Conservation (phyloP, 768 basidiomycete species). For the Termitomyces sp. region DNA sequence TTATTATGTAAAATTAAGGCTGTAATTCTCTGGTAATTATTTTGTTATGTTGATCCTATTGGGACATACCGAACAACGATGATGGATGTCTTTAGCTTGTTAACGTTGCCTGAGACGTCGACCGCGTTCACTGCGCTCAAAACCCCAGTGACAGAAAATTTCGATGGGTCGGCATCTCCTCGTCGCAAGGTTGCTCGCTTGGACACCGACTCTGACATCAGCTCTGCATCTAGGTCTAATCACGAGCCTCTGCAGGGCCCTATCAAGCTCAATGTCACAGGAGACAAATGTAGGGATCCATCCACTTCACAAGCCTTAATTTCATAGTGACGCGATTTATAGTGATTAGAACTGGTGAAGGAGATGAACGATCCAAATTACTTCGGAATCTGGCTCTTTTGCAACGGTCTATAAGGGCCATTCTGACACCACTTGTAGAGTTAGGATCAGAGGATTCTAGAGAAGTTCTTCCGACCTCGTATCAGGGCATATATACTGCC, state of each 20-base stretch:
- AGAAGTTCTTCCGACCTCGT: constrained; percentile 37
- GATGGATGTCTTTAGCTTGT: constrained; percentile 27
- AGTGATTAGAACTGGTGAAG: constrained; percentile 15
- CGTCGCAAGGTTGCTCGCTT: constrained; percentile 65
- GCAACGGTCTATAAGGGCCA: constrained; percentile 28
- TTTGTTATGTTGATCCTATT: not conserved
- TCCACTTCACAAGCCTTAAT: not conserved
- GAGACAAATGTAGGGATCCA: constrained; percentile 29
- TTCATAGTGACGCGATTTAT: constrained; percentile 1
- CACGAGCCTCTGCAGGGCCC: constrained; percentile 27
- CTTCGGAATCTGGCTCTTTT: constrained; percentile 20
- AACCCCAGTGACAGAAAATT: constrained; percentile 28
- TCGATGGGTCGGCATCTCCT: constrained; percentile 47
- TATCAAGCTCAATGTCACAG: constrained; percentile 41
- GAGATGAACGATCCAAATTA: constrained; percentile 16
- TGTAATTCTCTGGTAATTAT: not conserved
- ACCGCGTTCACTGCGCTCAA: constrained; percentile 40
- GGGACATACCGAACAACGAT: constrained; percentile 1
- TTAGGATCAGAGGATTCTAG: constrained; percentile 14
- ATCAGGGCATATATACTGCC: constrained; percentile 49
- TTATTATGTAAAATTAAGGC: not conserved
- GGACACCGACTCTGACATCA: constrained; percentile 61
- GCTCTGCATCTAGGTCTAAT: constrained; percentile 54
- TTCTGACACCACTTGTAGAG: constrained; percentile 26
- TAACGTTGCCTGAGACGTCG: constrained; percentile 47